A percentile compares a stretch with the other conserved stretches of the same genome.
Evolutionary conservation across 192 early-diverging fungal genomes (phyloP).

Genomic region (Umbelopsis vinacea): DNA sequence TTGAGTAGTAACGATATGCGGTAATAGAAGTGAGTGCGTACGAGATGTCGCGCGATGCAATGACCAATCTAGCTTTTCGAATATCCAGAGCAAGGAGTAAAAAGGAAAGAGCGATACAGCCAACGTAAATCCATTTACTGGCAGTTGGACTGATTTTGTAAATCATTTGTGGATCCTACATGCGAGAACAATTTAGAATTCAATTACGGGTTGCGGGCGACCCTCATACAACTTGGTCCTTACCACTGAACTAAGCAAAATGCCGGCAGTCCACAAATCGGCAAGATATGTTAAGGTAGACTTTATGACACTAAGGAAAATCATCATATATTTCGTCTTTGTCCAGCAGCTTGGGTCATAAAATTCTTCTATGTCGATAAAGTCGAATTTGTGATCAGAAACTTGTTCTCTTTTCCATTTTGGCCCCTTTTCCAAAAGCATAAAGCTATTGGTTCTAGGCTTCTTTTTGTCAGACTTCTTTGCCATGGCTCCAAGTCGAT

Average conservation of each 20-base stretch:
- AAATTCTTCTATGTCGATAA: slow-evolving; percentile 83
- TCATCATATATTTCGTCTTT: slow-evolving; percentile 54
- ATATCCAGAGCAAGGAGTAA: slow-evolving; percentile 70
- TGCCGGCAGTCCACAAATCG: slow-evolving; percentile 76
- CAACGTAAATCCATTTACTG: slow-evolving; percentile 59
- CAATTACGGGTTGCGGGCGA: too few relatives aligned
- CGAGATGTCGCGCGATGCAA: slow-evolving; percentile 74
- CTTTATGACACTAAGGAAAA: slow-evolving; percentile 71
- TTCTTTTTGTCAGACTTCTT: slow-evolving; percentile 13
- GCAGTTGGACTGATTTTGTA: slow-evolving; percentile 19
- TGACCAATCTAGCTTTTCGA: slow-evolving; percentile 65
- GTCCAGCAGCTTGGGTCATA: slow-evolving; percentile 43
- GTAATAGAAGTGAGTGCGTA: slow-evolving; percentile 75
- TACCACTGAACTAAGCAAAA: slow-evolving; percentile 56
- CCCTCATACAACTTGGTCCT: neutral
- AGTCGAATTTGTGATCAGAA: slow-evolving; percentile 88
- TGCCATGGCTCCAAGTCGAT: slow-evolving; percentile 9
- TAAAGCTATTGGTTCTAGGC: slow-evolving; percentile 17
- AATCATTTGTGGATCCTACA: slow-evolving; percentile 13
- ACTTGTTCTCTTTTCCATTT: slow-evolving; percentile 82
- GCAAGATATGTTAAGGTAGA: slow-evolving; percentile 78
- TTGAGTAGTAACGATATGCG: slow-evolving; percentile 77
- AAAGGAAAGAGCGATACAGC: slow-evolving; percentile 72
- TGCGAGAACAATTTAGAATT: neutral
- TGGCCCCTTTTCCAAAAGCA: slow-evolving; percentile 46